Percentiles rank a stretch among this genome's conserved stretches.
Evolutionary conservation across 768 basidiomycete genomes (phyloP).

Genomic region (Hortiboletus flavorubellus): DNA sequence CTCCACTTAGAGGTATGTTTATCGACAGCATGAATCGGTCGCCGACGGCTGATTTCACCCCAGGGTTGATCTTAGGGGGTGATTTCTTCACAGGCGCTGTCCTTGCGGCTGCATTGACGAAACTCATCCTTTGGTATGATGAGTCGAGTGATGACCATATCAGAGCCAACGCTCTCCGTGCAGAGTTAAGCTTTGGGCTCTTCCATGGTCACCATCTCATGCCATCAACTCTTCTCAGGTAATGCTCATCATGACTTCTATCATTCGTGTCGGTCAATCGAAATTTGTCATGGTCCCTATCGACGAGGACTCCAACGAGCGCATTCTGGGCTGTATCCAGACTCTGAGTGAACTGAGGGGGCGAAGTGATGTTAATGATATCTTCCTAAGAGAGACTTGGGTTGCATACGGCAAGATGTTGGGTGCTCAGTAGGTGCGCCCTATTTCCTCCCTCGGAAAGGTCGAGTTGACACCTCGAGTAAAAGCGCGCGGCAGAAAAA

Average conservation of each 20-base stretch:
- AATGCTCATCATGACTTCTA: slow-evolving; percentile 97
- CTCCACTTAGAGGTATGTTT: slow-evolving; percentile 74
- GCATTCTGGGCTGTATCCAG: slow-evolving; percentile 94
- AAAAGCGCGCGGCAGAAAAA: slow-evolving; percentile 92
- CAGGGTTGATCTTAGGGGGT: slow-evolving; percentile 85
- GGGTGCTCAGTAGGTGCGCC: slow-evolving; percentile 80
- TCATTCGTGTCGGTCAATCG: slow-evolving; percentile 96
- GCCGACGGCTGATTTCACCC: neutral
- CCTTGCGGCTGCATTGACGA: slow-evolving; percentile 85
- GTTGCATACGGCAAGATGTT: slow-evolving; percentile 94
- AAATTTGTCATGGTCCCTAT: slow-evolving; percentile 94
- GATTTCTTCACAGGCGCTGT: slow-evolving; percentile 97
- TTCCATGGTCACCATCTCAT: neutral
- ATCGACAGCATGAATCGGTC: neutral
- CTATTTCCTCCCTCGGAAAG: neutral
- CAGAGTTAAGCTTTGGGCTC: slow-evolving; percentile 55
- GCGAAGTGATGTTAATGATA: slow-evolving; percentile 55
- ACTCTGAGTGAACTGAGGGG: slow-evolving; percentile 79
- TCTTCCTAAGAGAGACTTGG: slow-evolving; percentile 85
- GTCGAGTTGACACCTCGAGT: neutral
- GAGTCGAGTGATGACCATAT: slow-evolving; percentile 49
- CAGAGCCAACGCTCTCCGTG: slow-evolving; percentile 70
- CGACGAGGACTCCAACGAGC: slow-evolving; percentile 96
- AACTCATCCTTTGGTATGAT: slow-evolving; percentile 77
- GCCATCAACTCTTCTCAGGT: slow-evolving; percentile 43